These are phyloP conservation scores for Hibiscus syriacus DNA, from an alignment of 345 rosid species.

Conservation along the genomic window DNA sequence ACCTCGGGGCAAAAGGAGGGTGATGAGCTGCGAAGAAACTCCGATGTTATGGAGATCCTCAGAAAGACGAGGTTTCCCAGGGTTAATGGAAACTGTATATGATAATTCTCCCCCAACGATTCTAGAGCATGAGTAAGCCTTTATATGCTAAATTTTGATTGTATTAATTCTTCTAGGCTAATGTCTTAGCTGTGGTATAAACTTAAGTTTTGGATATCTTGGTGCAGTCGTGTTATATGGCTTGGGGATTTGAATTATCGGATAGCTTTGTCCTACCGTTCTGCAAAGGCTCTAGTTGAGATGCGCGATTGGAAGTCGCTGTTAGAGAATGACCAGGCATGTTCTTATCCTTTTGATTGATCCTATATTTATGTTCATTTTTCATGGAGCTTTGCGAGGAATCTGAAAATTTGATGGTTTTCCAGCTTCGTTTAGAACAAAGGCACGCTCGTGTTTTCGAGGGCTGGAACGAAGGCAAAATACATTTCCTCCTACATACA, in stretches of 20 bases:
- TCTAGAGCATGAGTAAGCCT: no score
- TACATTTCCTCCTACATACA: conserved; percentile 98
- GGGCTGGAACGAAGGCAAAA: conserved; percentile 92
- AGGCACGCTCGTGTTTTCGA: conserved; percentile 61
- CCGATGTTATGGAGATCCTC: no score
- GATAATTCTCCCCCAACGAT: no score
- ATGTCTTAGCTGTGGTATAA: background rate
- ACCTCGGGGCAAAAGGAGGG: no score
- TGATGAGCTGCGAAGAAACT: no score
- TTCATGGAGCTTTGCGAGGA: background rate
- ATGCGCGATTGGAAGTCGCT: no score
- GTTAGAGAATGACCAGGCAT: no score
- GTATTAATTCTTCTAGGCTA: background rate
- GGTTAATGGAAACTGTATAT: conserved; percentile 49
- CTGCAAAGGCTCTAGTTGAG: no score
- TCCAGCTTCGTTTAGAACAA: conserved; percentile 81
- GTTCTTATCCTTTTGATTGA: conserved; percentile 5
- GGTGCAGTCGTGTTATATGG: conserved; percentile 64
- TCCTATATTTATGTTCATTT: background rate
- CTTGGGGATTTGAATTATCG: no score
- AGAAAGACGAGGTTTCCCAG: conserved; percentile 92
- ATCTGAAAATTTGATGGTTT: conserved; percentile 11
- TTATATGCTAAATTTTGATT: no score
- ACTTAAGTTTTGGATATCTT: conserved; percentile 9
- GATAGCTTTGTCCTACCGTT: no score